These are phyloP conservation scores for Fraxinus angustifolia DNA, from an alignment of 305 asterid genomes.

Conservation along the genomic window DNA sequence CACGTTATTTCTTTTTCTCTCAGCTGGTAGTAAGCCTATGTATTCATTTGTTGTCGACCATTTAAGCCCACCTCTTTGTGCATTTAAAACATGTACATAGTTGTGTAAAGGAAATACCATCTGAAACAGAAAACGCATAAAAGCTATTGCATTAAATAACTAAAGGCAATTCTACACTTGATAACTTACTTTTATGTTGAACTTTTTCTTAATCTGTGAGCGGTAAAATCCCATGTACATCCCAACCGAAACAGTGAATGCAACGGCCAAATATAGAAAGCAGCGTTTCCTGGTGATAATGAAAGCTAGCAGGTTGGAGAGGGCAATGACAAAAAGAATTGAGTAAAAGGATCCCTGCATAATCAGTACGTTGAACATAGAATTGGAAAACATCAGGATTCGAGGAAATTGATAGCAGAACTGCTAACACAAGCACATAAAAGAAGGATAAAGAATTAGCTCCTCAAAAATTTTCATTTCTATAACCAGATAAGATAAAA, in stretches of 20 bases:
- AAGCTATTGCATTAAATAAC: background rate
- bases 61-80: background rate
- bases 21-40: background rate
- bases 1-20: background rate
- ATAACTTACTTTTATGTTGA: conserved; percentile 67
- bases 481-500: background rate
- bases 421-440: conserved; percentile 3
- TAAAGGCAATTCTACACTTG: background rate
- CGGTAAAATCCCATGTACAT: conserved; percentile 69
- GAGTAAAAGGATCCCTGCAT: conserved; percentile 65
- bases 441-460: background rate
- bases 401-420: background rate
- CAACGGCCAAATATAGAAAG: conserved; percentile 62
- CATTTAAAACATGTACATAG: background rate
- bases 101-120: background rate
- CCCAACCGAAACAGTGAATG: conserved; percentile 46
- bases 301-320: conserved; percentile 54
- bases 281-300: conserved; percentile 44
- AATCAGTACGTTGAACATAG: conserved; percentile 16
- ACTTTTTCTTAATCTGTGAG: conserved; percentile 61
- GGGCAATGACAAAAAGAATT: conserved; percentile 41
- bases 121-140: background rate
- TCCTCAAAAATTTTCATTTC: background rate
- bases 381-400: background rate
- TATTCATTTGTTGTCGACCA: background rate